These are phyloP conservation scores for Fragilariopsis cylindrus DNA, from an alignment of 108 stramenopile species.

Conservation along the genomic window DNA sequence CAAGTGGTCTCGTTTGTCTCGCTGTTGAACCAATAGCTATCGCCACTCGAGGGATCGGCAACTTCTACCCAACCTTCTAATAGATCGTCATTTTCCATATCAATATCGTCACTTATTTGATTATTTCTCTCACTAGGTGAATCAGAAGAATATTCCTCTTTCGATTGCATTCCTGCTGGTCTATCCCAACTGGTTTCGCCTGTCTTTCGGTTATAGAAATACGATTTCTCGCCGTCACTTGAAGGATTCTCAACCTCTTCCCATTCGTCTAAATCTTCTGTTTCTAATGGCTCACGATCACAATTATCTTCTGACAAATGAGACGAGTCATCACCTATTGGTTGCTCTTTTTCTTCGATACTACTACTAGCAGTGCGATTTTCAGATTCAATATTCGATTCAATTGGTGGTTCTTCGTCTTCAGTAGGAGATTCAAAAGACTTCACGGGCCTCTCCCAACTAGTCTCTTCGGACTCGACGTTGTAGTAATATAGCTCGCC, in stretches of 20 bases:
- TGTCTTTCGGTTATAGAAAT: constrained; percentile 55
- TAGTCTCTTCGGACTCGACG: constrained; percentile 37
- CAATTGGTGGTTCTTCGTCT: background rate
- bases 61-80: constrained; percentile 52
- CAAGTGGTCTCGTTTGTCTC: constrained; percentile 60
- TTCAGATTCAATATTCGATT: background rate
- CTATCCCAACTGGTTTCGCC: constrained; percentile 53
- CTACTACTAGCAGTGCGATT: background rate
- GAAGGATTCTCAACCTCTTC: constrained; percentile 39
- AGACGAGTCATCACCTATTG: background rate
- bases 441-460: constrained; percentile 53
- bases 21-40: constrained; percentile 62
- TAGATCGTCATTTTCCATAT: background rate
- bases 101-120: background rate
- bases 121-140: background rate
- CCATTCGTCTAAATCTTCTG: constrained; percentile 47
- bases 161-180: constrained; percentile 21
- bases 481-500: constrained; percentile 60
- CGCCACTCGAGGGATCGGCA: constrained; percentile 40
- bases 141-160: background rate
- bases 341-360: background rate
- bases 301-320: background rate
- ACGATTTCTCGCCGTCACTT: constrained; percentile 26
- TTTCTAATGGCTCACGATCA: background rate
- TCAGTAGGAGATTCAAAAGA: background rate